Percentiles rank a stretch among this genome's conserved stretches.
phyloP scores from a whole-genome alignment of 805 yeast genomes.

The Myxozyma monticola region DNA sequence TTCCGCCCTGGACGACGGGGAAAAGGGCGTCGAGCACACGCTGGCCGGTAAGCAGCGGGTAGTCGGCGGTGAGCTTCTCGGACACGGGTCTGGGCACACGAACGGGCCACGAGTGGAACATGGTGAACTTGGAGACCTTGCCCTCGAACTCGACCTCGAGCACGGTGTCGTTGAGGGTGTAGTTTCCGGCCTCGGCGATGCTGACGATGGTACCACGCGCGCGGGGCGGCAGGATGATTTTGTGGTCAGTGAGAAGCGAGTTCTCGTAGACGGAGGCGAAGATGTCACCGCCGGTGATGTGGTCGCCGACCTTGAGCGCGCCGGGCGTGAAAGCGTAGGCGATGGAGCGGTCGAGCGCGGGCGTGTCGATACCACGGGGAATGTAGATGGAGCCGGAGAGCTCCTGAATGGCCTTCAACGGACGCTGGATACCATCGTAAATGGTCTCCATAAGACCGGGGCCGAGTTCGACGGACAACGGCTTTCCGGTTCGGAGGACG shows the following conservation, averaged over 20 bases:
- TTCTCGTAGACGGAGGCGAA: conserved; percentile 93
- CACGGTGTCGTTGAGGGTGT: conserved; percentile 83
- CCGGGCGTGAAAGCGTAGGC: conserved; percentile 88
- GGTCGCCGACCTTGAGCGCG: conserved; percentile 84
- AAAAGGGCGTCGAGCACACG: conserved; percentile 96
- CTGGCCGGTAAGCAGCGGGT: conserved; percentile 96
- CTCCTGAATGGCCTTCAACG: conserved; percentile 89
- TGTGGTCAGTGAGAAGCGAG: conserved; percentile 88
- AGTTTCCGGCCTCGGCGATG: conserved; percentile 86
- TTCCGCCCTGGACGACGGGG: conserved; percentile 99
- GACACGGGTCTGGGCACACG: conserved; percentile 99
- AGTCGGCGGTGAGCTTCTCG: conserved; percentile 87
- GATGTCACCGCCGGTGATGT: conserved; percentile 97
- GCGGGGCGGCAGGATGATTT: conserved; percentile 93
- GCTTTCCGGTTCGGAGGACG: conserved; percentile 96
- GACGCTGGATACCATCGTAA: conserved; percentile 99
- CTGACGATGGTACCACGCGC: conserved; percentile 96
- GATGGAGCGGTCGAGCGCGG: conserved; percentile 81
- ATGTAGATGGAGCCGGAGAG: conserved; percentile 88
- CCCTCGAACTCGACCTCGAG: conserved; percentile 96
- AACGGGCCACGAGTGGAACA: conserved; percentile 99
- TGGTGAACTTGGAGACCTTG: conserved; percentile 70
- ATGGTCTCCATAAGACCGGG: conserved; percentile 99
- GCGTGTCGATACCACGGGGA: conserved; percentile 98
- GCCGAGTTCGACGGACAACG: conserved; percentile 97